Evolutionary conservation across 1,284 basidiomycete species (phyloP), one percentile per base, ranked within the genome.

Genomic region (Apiotrichum gracile): DNA sequence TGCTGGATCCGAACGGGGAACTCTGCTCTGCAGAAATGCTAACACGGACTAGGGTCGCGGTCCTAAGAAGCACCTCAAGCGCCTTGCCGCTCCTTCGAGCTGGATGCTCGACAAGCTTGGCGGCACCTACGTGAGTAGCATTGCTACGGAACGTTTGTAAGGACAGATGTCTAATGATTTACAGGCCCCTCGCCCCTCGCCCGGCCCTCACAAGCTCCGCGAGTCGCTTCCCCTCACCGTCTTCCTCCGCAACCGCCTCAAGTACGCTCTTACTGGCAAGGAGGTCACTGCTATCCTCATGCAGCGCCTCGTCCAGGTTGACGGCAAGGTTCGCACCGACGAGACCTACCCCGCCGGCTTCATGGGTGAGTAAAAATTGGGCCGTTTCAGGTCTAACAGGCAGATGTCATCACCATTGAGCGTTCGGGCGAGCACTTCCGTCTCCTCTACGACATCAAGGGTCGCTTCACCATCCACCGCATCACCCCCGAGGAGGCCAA

Each of bases 81-180:
- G 94, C 75, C 85, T 97, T 65, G 85, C 87, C 68, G 96, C 96
- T 68, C 96, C 96, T 64, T 94, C 91, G 57, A 89, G 91, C 81
- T 98, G 96, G 96, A 96, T 98, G 91, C 84, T 98, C 67, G 92
- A 97, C 84, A 98, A 98, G 81, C 81, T 98, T 73, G 88, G 90
- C 79, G 94, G 94, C 65, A 96, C 91, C 72, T 97, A 97, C 77
- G 43, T 45, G 43, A 45, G 43, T 45, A 45, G 43, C 43, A 31
- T 91, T 31, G 44, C 44, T 42, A 50, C 45, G 40, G 41, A 49
- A 40, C 25, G 48, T 43, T 37, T 48, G 42, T 16, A 41, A 12
- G 17, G 43, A 49, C 47, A 43, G 42, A 54, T 39, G 56, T 91
- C 88, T 45, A 45, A 45, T 45, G 9, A 31, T 45, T 38, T 45